Base-by-base conservation (phyloP, 495 filamentous ascomycete species). In the Recurvomyces mirabilis region DNA sequence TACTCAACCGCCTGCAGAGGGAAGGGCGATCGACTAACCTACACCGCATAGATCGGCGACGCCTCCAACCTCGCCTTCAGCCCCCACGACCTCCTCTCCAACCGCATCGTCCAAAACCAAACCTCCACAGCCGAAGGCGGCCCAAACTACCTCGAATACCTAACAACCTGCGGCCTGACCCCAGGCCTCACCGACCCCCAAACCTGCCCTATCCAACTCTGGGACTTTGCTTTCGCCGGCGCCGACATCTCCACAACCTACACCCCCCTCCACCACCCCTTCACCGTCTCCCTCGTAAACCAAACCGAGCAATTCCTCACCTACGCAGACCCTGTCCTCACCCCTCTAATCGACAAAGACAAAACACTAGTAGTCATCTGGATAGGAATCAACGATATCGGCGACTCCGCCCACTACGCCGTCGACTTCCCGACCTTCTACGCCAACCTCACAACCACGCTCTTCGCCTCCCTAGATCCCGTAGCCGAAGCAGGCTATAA, bases 221-320 rank as follows among this genome's bases (percentile, higher is more conserved):
- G 70, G 70, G 67, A 75, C 40, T 75, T 74, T 56, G 69, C 72
- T 3, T 75, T 74, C 47, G 71, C 65, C 18, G 71, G 72, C 0
- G 60, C 70, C 15, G 71, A 74, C 44, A 64, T 74, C 35, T 66
- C 60, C 10, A 60, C 58, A 10, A 54, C 57, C 29, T 65, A 62
- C 45, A 63, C 61, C 4, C 65, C 67, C 3, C 61, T 68, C 4
- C 70, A 73, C 47, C 70, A 71, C 53, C 65, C 68, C 51, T 71
- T 52, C 56, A 69, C 67, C 35, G 55, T 67, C 40, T 38, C 38
- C 12, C 41, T 49, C 33, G 46, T 43, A 26, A 43, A 49, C 17
- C 46, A 49, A 11, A 43, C 39, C 3, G 19, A 28, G 7, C 48
- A 51, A 38, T 51, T 51, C 24, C 17, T 18, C 3, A 15, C 15